These are phyloP conservation scores for Hypoxylon rickii DNA, from an alignment of 495 filamentous ascomycete species.

Conservation along the genomic window DNA sequence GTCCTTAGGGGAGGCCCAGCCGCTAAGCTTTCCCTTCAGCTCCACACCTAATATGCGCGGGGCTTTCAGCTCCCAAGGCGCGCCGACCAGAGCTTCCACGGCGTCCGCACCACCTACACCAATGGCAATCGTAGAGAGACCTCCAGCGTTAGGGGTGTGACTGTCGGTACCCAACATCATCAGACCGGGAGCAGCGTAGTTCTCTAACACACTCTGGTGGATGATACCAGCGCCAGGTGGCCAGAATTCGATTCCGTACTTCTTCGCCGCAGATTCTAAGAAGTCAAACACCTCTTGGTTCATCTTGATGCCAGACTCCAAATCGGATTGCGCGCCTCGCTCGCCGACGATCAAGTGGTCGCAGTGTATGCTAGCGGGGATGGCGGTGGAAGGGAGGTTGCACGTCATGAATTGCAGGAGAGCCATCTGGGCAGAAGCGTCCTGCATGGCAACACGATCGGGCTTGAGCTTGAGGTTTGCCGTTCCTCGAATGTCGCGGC, in stretches of 20 bases:
- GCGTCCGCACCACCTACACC: conserved; percentile 98
- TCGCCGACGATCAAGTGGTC: conserved; percentile 99
- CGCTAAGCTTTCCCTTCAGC: conserved; percentile 79
- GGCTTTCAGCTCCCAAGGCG: conserved; percentile 96
- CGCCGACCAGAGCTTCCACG: conserved; percentile 93
- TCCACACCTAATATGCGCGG: conserved; percentile 86
- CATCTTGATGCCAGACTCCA: conserved; percentile 82
- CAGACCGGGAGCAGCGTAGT: conserved; percentile 93
- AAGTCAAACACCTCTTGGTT: conserved; percentile 99
- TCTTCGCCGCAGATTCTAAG: conserved; percentile 89
- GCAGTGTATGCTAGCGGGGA: conserved; percentile 97
- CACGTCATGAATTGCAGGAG: conserved; percentile 98
- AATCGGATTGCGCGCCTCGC: conserved; percentile 84
- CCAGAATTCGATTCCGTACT: conserved; percentile 99
- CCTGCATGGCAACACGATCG: conserved; percentile 97
- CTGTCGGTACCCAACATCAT: conserved; percentile 99
- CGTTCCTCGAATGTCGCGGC: conserved; percentile 76
- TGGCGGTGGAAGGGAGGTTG: conserved; percentile 85
- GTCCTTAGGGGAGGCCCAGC: conserved; percentile 94
- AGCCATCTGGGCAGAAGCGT: conserved; percentile 98
- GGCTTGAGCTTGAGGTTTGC: conserved; percentile 98
- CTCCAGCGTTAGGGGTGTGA: conserved; percentile 95
- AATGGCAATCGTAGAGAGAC: conserved; percentile 91
- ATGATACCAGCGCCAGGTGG: conserved; percentile 98
- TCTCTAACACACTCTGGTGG: conserved; percentile 97